phyloP scores from a whole-genome alignment of 177 flowering plant species.

The Vitis hybrid region DNA sequence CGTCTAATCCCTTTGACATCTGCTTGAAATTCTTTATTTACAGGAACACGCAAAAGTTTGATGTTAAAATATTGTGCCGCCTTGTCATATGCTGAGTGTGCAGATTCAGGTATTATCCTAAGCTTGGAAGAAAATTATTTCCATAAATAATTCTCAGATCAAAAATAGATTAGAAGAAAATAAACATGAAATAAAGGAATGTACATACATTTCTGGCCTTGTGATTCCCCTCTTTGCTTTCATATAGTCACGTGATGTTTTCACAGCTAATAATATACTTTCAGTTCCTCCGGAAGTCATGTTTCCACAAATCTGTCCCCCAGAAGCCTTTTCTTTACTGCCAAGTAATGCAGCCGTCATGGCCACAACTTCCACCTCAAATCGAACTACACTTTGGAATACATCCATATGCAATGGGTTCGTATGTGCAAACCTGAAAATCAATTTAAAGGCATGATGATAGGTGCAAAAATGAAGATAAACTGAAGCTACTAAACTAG shows the following conservation, averaged over 20 bases:
- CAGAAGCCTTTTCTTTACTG: constrained; percentile 76
- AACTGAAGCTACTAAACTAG: background rate
- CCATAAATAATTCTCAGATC: background rate
- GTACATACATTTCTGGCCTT: constrained; percentile 81
- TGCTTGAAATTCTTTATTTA: constrained; percentile 77
- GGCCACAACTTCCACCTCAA: constrained; percentile 93
- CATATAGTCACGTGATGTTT: constrained; percentile 96
- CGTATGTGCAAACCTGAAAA: constrained; percentile 94
- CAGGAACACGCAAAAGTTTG: constrained; percentile 92
- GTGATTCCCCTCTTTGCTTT: constrained; percentile 73
- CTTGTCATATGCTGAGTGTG: constrained; percentile 98
- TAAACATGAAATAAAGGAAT: background rate
- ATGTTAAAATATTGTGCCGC: constrained; percentile 97
- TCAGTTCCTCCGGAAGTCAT: constrained; percentile 99
- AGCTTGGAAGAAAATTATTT: constrained; percentile 11
- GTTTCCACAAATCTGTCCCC: constrained; percentile 95
- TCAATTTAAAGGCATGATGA: background rate
- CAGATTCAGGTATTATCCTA: constrained; percentile 97
- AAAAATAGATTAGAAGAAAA: constrained; percentile 7
- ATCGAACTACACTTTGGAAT: constrained; percentile 78
- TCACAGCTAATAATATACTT: constrained; percentile 89
- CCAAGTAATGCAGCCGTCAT: constrained; percentile 97
- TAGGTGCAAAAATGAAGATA: background rate
- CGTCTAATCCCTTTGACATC: constrained; percentile 70
- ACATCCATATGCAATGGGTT: constrained; percentile 97